Evolutionary conservation across 2,329 filamentous ascomycete species (phyloP), one percentile per base, ranked within the genome.

Genomic region (Cladophialophora psammophila): DNA sequence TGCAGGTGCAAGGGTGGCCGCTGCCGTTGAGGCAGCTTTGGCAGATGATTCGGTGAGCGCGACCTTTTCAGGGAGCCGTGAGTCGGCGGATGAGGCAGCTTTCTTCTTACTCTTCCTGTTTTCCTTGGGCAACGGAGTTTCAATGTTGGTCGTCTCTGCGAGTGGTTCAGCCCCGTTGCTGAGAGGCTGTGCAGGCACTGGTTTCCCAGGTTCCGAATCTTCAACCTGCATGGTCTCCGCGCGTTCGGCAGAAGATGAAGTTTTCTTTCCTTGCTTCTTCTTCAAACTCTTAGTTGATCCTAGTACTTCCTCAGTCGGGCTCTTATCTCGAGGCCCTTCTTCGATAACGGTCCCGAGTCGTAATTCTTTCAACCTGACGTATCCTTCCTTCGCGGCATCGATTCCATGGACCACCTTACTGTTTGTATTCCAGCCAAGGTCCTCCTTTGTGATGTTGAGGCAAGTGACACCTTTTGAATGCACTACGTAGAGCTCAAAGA

Each of bases 401-500:
- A 95, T 87, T 0, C 91, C 86, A 62, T 90, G 83, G 45, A 97
- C 83, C 61, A 96, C 91, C 82, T 96, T 96, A 80, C 93, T 94
- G 69, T 97, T 92, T 73, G 88, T 87, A 73, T 90, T 91, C 94
- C 94, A 98, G 35, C 96, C 95, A 57, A 99, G 84, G 79, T 98
- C 94, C 60, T 90, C 88, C 76, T 94, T 92, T 78, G 91, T 94
- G 77, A 99, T 88, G 70, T 89, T 89, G 61, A 98, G 78, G 74
- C 92, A 94, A 18, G 94, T 94, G n/a, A 98, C 93, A 68, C 95
- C 95, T 81, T 93, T 96, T 10, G 95, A 97, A 79, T 99, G 94
- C 90, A 97, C 96, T 36, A 93, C 91, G 77, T 99, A 99, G 9
- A 99, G 85, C 81, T 99, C 95, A 75, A 99, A 98, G 13, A 97